Conservation (phyloP, 805 yeast species). For the Candida glaebosa region DNA sequence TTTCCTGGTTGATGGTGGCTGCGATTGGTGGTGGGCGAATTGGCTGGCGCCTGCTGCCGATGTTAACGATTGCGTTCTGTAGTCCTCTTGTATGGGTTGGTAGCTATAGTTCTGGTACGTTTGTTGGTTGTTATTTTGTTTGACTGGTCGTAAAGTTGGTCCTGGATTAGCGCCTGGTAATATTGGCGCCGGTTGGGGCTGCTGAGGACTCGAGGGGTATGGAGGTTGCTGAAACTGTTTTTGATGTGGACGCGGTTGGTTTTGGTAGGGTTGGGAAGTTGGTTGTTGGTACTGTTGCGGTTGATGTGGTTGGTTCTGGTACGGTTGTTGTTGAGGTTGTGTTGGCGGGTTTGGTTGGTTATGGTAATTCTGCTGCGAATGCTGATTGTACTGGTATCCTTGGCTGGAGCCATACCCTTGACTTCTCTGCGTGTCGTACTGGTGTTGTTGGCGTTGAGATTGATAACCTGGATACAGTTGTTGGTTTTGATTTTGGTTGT, state of each 20-base stretch:
- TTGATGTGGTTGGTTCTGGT: conserved; percentile 6
- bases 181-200: conserved; percentile 2
- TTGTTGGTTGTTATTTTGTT: not conserved
- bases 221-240: conserved; percentile 7
- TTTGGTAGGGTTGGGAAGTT: conserved; percentile 7
- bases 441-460: conserved; percentile 9
- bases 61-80: not conserved
- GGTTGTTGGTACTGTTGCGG: conserved; percentile 10
- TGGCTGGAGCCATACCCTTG: not conserved
- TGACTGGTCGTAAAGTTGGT: conserved; percentile 1
- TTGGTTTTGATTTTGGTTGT: conserved; percentile 13
- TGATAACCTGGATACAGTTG: conserved; percentile 10
- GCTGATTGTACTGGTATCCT: conserved; percentile 9
- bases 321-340: conserved; percentile 5
- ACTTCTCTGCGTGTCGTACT: not conserved
- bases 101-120: not conserved
- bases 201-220: conserved; percentile 4
- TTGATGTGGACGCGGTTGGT: conserved; percentile 3
- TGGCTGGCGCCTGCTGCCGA: too few relatives aligned
- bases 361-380: conserved; percentile 8
- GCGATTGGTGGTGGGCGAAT: conserved; percentile 4
- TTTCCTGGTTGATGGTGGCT: conserved; percentile 2
- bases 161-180: not conserved
- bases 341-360: conserved; percentile 4
- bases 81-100: not conserved